These are phyloP conservation scores for Trichophyton rubrum DNA, from an alignment of 2,329 filamentous ascomycete genomes.

Conservation along the genomic window DNA sequence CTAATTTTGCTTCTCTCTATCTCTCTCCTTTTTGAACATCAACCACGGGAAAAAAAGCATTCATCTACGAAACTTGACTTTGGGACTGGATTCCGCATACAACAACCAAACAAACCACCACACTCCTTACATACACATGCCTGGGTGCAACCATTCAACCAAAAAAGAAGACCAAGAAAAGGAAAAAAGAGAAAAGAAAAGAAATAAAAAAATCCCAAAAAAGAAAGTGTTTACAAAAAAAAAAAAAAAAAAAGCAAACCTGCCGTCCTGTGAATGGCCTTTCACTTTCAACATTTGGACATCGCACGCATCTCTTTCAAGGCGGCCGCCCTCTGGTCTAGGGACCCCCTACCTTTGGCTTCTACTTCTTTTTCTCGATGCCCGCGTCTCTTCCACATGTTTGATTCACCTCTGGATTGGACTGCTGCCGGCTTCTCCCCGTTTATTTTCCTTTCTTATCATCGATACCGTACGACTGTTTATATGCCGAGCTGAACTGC, in stretches of 20 bases:
- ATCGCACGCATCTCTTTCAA: slow-evolving; percentile 1
- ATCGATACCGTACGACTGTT: neutral
- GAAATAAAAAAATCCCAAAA: neutral
- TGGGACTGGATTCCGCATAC: slow-evolving; percentile 9
- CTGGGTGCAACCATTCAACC: neutral
- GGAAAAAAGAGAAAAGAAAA: neutral
- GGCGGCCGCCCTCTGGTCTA: slow-evolving; percentile 6
- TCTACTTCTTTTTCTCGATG: neutral
- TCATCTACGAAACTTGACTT: neutral
- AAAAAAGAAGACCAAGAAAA: neutral
- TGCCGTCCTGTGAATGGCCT: neutral
- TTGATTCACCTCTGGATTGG: neutral
- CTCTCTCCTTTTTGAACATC: neutral
- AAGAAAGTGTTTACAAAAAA: neutral
- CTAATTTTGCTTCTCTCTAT: neutral
- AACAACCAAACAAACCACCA: slow-evolving; percentile 3
- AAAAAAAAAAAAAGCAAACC: neutral
- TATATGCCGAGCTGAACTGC: slow-evolving; percentile 1
- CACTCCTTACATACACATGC: neutral
- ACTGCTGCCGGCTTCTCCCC: neutral
- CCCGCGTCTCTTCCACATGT: neutral
- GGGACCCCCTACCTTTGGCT: neutral
- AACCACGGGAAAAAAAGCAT: neutral
- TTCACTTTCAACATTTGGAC: neutral
- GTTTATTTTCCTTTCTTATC: neutral